A percentile compares a stretch with the other conserved stretches of the same genome.
Conservation (phyloP, 208 protist genomes). For the Trypanosoma vivax region DNA sequence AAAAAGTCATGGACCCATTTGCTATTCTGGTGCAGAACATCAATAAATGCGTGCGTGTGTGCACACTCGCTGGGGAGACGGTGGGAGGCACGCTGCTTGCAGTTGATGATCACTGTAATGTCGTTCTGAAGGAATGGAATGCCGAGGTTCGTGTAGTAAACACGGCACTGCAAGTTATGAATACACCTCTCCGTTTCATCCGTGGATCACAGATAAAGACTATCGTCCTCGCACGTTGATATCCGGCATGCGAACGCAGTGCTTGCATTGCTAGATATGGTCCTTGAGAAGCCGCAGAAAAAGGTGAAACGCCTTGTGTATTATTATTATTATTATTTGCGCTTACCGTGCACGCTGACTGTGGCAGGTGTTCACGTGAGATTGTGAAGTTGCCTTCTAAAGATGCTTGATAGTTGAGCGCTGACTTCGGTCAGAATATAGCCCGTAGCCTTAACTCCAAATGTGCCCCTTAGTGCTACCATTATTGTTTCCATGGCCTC, state of each 20-base stretch:
- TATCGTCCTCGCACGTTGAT: constrained; percentile 14
- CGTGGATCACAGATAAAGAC: constrained; percentile 42
- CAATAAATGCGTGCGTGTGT: constrained; percentile 27
- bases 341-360: too few species aligned
- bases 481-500: too few species aligned
- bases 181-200: constrained; percentile 35
- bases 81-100: constrained; percentile 40
- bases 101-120: constrained; percentile 66
- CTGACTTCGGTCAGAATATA: too few species aligned
- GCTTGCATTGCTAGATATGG: not conserved
- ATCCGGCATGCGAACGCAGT: not conserved
- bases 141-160: constrained; percentile 1
- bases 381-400: too few species aligned
- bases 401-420: too few species aligned
- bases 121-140: constrained; percentile 44
- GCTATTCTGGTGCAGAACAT: constrained; percentile 39
- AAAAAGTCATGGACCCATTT: constrained; percentile 37
- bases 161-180: not conserved
- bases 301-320: too few species aligned
- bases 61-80: constrained; percentile 19
- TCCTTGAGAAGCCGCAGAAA: too few species aligned
- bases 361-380: too few species aligned
- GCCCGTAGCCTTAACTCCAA: too few species aligned
- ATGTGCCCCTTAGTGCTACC: too few species aligned
- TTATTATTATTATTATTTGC: too few species aligned